Evolutionary conservation across 805 yeast species (phyloP), one percentile per base, ranked within the genome.

Genomic region (Wickerhamomyces kurtzmanii): DNA sequence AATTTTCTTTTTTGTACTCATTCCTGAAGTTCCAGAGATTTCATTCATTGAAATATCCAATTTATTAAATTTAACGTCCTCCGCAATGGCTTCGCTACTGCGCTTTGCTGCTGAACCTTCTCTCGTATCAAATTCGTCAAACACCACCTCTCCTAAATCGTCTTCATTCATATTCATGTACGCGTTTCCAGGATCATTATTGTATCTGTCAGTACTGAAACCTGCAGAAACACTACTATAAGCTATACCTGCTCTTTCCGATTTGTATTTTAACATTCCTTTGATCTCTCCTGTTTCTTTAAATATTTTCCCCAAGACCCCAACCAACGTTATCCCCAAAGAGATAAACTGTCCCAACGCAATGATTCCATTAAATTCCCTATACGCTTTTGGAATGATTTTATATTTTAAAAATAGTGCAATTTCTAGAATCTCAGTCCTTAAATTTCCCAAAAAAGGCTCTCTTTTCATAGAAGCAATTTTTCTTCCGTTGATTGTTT

Each of bases 291-390:
- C 19, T 3, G 45, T 13, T 24, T 45, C 29, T 6, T 29, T 20
- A 31, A 59, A 49, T 8, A 81, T 40, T 29, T 65, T 60, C 3
- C 80, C 65, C 21, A 72, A 39, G 12, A 57, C 29, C 0, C 81
- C 94, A 4, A 83, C 43, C 22, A 84, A 49, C 0, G 80, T 70
- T 36, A 85, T 63, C 3, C 94, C 94, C 9, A 85, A 47, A 2
- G 76, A 67, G 6, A 83, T 62, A 43, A 80, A 85, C 44, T 86
- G 94, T 0, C 87, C 94, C 33, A 75, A 61, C 1, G 79, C 75
- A 6, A 85, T 60, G 1, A 85, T 65, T 1, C 75, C 68, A 48
- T 78, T 75, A 42, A 82, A 79, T 9, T 69, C 66, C 32, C 68
- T 65, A 48, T 69, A 77, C 17, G 78, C 69, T 17, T 55, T 53